These are phyloP conservation scores for Termitomyces bulborhizus DNA, from an alignment of 768 basidiomycete species.

Conservation along the genomic window DNA sequence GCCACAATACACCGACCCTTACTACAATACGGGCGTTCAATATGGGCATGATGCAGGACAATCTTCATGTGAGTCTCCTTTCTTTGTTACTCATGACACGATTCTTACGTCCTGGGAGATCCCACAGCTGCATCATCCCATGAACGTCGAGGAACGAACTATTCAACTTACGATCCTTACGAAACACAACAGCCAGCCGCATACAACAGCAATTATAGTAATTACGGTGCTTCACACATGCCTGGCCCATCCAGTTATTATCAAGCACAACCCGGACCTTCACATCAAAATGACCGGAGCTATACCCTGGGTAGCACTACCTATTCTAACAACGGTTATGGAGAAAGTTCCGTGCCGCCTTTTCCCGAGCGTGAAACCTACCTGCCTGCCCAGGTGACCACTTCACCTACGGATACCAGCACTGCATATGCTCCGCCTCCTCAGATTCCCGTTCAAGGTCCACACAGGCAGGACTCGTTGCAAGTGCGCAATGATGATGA, in stretches of 20 bases:
- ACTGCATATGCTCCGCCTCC: slow-evolving; percentile 15
- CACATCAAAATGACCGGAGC: slow-evolving; percentile 35
- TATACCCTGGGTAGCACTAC: slow-evolving; percentile 54
- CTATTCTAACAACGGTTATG: slow-evolving; percentile 32
- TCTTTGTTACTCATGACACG: neutral
- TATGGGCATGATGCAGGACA: slow-evolving; percentile 53
- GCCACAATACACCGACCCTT: slow-evolving; percentile 30
- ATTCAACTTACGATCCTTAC: slow-evolving; percentile 49
- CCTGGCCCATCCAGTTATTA: slow-evolving; percentile 25
- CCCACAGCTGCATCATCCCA: slow-evolving; percentile 46
- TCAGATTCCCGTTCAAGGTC: slow-evolving; percentile 38
- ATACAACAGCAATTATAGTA: slow-evolving; percentile 17
- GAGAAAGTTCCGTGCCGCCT: slow-evolving; percentile 32
- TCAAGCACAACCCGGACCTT: slow-evolving; percentile 25
- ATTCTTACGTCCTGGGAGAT: slow-evolving; percentile 31
- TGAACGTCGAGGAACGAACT: slow-evolving; percentile 40
- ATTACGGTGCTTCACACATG: slow-evolving; percentile 14
- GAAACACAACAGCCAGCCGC: slow-evolving; percentile 20
- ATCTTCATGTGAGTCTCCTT: slow-evolving; percentile 42
- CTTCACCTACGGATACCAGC: slow-evolving; percentile 32
- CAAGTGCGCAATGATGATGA: slow-evolving; percentile 33
- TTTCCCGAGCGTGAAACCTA: slow-evolving; percentile 21
- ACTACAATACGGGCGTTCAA: slow-evolving; percentile 22
- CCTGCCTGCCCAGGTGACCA: slow-evolving; percentile 18
- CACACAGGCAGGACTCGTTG: slow-evolving; percentile 27